phyloP scores from a whole-genome alignment of 2,329 filamentous ascomycete genomes.

The Ciborinia camelliae region DNA sequence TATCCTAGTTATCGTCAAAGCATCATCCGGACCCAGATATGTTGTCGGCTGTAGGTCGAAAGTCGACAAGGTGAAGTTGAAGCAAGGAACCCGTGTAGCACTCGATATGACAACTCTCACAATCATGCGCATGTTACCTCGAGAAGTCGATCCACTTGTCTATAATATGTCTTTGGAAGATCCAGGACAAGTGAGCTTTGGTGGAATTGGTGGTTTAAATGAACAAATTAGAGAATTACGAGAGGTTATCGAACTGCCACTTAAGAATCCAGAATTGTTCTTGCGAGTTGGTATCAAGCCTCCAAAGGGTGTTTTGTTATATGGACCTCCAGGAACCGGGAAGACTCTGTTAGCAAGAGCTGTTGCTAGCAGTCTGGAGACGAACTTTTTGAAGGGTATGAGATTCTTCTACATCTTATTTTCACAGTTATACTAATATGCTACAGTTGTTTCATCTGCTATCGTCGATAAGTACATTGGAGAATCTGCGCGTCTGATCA shows the following conservation, averaged over 20 bases:
- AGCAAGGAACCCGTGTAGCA: constrained; percentile 95
- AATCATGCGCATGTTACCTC: constrained; percentile 99
- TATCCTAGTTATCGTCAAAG: constrained; percentile 87
- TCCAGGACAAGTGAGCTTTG: constrained; percentile 95
- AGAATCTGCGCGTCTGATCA: constrained; percentile 92
- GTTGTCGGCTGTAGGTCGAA: constrained; percentile 98
- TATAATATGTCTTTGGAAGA: constrained; percentile 99
- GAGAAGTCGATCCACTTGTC: constrained; percentile 95
- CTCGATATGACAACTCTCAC: constrained; percentile 99
- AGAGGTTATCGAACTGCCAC: constrained; percentile 94
- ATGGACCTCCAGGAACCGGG: constrained; percentile 93
- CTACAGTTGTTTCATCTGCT: constrained; percentile 87
- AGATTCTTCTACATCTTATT: not conserved
- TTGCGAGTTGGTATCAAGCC: constrained; percentile 96
- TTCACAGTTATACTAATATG: constrained; percentile 25
- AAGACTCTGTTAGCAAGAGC: constrained; percentile 94
- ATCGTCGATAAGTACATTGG: constrained; percentile 99
- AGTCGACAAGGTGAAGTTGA: constrained; percentile 94
- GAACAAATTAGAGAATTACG: constrained; percentile 96
- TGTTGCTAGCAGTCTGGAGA: constrained; percentile 93
- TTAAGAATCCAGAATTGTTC: constrained; percentile 99
- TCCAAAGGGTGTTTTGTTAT: constrained; percentile 93
- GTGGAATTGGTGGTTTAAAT: constrained; percentile 93
- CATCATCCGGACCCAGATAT: constrained; percentile 93
- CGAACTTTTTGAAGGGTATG: constrained; percentile 94